Evolutionary conservation across 140 eudicot species (phyloP), one percentile per base, ranked within the genome.

Genomic region (Cichorium intybus): DNA sequence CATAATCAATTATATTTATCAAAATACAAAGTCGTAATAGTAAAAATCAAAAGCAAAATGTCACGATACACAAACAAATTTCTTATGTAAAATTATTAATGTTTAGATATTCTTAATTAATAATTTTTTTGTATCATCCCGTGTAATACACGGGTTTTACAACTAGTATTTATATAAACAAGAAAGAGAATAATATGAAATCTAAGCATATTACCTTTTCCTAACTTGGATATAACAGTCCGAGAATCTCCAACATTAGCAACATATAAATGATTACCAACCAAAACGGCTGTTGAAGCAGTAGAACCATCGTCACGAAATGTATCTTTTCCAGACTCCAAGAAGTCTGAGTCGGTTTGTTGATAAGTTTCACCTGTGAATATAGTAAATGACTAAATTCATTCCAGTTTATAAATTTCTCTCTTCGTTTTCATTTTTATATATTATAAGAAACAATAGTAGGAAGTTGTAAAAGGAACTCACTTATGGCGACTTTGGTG

Each of bases 221-320:
- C 99, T 56, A 80, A 79, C 75, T 79, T 88, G 4, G 97, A 93
- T 77, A 86, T 71, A 34, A 93, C 86, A 24, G 97, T 88, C 33
- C 99, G 89, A 60, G 99, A 93, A 77, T 93, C 99, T 56, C 99
- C 99, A 60, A 93, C 99, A 77, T 93, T 93, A 54, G 99, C 95
- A 70, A 93, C 99, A 74, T 79, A 93, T 56, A 93, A 80, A 78
- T 81, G 94, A 73, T 89, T 82, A 16, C 88, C 99, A 34, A 93
- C 95, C 48, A 93, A 85, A 69, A 93, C 97, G 41, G 99, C 97
- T 2, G 99, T 84, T 64, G 99, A 93, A 50, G 99, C 99, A 54
- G 99, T 88, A 28, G 99, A 93, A 57, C 97, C 99, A 76, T 93
- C 99, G 81, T 88, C 97, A 46, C 99, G 79, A 47, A 70, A 86